These are phyloP conservation scores for Cryphonectria parasitica DNA, from an alignment of 2,329 filamentous ascomycete genomes.

Conservation along the genomic window DNA sequence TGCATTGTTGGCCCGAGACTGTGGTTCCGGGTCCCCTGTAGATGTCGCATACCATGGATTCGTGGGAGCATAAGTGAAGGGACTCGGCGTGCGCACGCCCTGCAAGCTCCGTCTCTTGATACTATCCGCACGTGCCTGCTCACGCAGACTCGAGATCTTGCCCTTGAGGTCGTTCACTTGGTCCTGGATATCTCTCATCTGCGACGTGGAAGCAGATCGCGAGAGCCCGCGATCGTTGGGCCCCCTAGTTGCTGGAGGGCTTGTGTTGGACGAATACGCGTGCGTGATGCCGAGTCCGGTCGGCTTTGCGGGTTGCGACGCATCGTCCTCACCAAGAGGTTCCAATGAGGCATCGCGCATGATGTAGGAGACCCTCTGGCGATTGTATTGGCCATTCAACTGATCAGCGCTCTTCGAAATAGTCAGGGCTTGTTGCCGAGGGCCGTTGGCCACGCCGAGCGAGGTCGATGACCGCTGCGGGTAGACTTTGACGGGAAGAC, in stretches of 20 bases:
- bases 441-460: conserved; percentile 61
- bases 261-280: conserved; percentile 46
- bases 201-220: conserved; percentile 72
- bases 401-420: conserved; percentile 50
- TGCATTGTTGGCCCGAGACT: conserved; percentile 26
- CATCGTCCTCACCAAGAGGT: conserved; percentile 58
- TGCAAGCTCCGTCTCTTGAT: conserved; percentile 77
- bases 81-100: conserved; percentile 74
- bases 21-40: conserved; percentile 20
- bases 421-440: conserved; percentile 53
- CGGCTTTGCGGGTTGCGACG: conserved; percentile 30
- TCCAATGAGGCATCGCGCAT: conserved; percentile 49
- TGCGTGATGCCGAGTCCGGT: conserved; percentile 2
- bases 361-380: conserved; percentile 42
- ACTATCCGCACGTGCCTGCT: conserved; percentile 78
- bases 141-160: conserved; percentile 78
- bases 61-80: conserved; percentile 71
- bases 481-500: conserved; percentile 46
- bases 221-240: conserved; percentile 55
- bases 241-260: conserved; percentile 47
- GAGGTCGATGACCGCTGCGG: conserved; percentile 67
- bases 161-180: conserved; percentile 86
- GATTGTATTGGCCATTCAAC: conserved; percentile 38
- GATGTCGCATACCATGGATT: conserved; percentile 56
- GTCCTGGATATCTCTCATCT: conserved; percentile 74